Percentiles rank a stretch among this genome's conserved stretches.
Evolutionary conservation across 495 filamentous ascomycete genomes (phyloP).

Genomic region (Xylaria curta): DNA sequence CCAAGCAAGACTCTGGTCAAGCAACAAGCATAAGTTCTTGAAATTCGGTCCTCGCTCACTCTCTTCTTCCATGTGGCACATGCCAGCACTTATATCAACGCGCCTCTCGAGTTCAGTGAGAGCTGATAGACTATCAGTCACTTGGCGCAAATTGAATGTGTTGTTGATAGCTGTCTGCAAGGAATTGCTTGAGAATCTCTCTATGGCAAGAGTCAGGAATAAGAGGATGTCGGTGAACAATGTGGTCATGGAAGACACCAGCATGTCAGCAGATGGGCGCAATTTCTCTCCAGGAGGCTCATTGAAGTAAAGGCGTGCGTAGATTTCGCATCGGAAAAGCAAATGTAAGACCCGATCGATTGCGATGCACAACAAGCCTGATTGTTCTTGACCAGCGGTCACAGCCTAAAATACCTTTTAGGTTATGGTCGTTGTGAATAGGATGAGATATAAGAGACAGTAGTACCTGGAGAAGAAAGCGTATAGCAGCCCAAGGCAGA

Average conservation of each 20-base stretch:
- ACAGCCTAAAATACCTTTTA: not conserved
- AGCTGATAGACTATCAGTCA: not conserved
- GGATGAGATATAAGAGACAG: too few relatives aligned
- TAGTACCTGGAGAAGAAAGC: not conserved
- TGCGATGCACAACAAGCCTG: not conserved
- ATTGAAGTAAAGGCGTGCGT: not conserved
- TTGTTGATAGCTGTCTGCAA: not conserved
- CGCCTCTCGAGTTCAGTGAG: not conserved
- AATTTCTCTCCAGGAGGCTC: not conserved
- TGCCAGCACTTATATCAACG: not conserved
- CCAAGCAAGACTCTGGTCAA: not conserved
- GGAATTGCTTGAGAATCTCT: not conserved
- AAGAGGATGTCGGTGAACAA: not conserved
- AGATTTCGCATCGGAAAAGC: not conserved
- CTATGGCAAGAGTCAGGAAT: not conserved
- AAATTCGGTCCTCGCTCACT: not conserved
- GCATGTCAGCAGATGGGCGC: not conserved
- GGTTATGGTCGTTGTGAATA: not conserved
- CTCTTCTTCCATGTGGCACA: not conserved
- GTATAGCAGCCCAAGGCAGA: constrained; percentile 7
- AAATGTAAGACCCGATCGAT: not conserved
- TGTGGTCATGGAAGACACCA: not conserved
- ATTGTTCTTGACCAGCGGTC: not conserved
- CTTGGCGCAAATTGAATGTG: not conserved
- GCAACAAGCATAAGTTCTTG: not conserved